Percentiles rank a stretch among this genome's conserved stretches.
These are phyloP conservation scores for Albifimbria verrucaria DNA, from an alignment of 2,329 filamentous ascomycete species.

Conservation along the genomic window DNA sequence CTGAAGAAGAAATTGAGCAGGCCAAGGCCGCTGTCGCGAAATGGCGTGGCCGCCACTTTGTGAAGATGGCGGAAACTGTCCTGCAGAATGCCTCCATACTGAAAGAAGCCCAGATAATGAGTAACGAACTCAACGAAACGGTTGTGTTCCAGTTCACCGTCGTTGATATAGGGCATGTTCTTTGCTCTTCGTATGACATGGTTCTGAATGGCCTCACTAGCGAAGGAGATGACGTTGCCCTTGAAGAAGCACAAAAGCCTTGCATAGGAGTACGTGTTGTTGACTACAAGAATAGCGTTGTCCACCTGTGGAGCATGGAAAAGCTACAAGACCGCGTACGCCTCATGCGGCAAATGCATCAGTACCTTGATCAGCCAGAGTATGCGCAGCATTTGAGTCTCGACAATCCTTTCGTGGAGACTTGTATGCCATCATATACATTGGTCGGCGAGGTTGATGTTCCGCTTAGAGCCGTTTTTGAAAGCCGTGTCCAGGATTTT, in stretches of 20 bases:
- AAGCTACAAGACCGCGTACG: constrained; percentile 86
- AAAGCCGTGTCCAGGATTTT: constrained; percentile 92
- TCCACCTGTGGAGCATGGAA: constrained; percentile 91
- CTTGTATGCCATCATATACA: constrained; percentile 88
- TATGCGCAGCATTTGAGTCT: constrained; percentile 90
- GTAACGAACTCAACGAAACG: constrained; percentile 88
- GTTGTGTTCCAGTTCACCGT: constrained; percentile 95
- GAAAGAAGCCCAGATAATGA: constrained; percentile 98
- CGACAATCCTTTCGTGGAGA: constrained; percentile 89
- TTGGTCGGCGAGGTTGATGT: constrained; percentile 91
- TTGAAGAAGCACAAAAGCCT: constrained; percentile 81
- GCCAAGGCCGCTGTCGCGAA: constrained; percentile 65
- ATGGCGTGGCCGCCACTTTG: constrained; percentile 83
- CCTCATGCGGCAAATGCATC: constrained; percentile 94
- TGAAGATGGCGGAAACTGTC: constrained; percentile 89
- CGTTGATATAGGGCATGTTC: constrained; percentile 80
- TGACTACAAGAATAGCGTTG: constrained; percentile 81
- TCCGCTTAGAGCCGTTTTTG: constrained; percentile 87
- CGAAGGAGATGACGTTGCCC: constrained; percentile 76
- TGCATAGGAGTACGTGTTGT: constrained; percentile 88
- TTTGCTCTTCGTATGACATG: constrained; percentile 94
- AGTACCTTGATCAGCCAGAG: constrained; percentile 93
- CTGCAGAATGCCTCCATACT: constrained; percentile 82
- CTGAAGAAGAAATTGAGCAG: constrained; percentile 67
- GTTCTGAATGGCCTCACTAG: constrained; percentile 86